Conservation (phyloP, 2,329 filamentous ascomycete species). For the Ascochyta viciae-villosae region DNA sequence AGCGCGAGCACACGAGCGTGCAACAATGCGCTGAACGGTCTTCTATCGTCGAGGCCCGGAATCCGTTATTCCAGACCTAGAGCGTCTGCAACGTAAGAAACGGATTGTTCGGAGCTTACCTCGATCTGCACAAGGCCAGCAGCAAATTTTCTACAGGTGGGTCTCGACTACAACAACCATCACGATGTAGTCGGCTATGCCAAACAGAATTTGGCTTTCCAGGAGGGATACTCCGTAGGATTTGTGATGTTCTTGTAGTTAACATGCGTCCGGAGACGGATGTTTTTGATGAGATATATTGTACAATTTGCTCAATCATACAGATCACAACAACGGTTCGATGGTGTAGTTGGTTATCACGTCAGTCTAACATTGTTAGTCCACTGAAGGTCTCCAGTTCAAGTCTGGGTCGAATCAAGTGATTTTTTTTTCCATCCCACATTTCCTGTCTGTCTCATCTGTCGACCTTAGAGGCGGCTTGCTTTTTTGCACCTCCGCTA, state of each 20-base stretch:
- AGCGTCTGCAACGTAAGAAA: background rate
- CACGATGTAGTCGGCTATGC: background rate
- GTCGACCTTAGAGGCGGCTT: background rate
- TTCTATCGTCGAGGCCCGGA: background rate
- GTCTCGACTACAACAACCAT: background rate
- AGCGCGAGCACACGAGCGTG: slow-evolving; percentile 5
- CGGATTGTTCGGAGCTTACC: background rate
- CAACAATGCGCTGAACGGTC: background rate
- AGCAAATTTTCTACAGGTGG: slow-evolving; percentile 4
- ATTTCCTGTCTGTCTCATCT: background rate
- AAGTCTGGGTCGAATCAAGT: slow-evolving; percentile 27
- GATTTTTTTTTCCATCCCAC: slow-evolving; percentile 9
- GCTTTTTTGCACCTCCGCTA: background rate
- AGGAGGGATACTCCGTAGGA: too few relatives aligned
- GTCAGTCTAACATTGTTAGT: slow-evolving; percentile 52
- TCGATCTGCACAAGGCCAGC: slow-evolving; percentile 1
- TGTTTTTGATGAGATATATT: background rate
- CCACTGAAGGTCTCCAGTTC: slow-evolving; percentile 26
- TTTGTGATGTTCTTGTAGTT: background rate
- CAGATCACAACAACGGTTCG: slow-evolving; percentile 12
- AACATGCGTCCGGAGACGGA: background rate
- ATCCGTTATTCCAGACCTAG: too few relatives aligned
- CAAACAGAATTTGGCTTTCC: background rate
- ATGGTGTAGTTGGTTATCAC: slow-evolving; percentile 57
- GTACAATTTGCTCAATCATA: accelerated